These are phyloP conservation scores for Tolypocladium pustulatum DNA, from an alignment of 2,329 filamentous ascomycete species.

Conservation along the genomic window DNA sequence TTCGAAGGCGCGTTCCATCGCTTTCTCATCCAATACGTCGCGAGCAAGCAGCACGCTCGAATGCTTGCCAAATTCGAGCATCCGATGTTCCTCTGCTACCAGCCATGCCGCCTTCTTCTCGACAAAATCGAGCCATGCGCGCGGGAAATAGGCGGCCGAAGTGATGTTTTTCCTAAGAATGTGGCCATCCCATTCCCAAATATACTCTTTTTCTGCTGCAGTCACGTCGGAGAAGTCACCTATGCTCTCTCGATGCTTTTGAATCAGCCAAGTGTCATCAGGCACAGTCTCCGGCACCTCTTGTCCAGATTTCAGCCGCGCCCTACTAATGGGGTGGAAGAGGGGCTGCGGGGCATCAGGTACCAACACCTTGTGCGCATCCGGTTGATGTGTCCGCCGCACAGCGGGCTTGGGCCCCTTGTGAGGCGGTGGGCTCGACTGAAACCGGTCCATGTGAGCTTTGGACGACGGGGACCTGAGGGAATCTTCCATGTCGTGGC, in stretches of 20 bases:
- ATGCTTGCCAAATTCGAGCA: conserved; percentile 46
- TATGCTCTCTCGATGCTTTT: conserved; percentile 48
- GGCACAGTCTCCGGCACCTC: conserved; percentile 31
- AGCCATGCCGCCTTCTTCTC: conserved; percentile 41
- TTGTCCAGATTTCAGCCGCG: conserved; percentile 36
- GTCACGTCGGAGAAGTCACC: conserved; percentile 47
- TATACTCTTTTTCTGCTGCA: conserved; percentile 44
- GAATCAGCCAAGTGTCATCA: conserved; percentile 44
- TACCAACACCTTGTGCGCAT: conserved; percentile 25
- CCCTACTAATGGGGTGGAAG: conserved; percentile 48
- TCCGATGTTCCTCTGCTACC: conserved; percentile 32
- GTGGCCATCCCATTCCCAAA: conserved; percentile 47
- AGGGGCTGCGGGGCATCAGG: conserved; percentile 41
- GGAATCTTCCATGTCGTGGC: conserved; percentile 19
- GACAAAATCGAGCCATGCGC: conserved; percentile 41
- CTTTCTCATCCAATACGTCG: conserved; percentile 33
- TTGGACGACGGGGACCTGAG: conserved; percentile 13
- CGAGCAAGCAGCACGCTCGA: conserved; percentile 38
- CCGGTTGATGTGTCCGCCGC: conserved; percentile 9
- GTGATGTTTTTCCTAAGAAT: conserved; percentile 40
- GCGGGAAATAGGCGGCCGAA: conserved; percentile 40
- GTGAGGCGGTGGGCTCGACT: conserved; percentile 12
- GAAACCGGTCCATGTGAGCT: conserved; percentile 9
- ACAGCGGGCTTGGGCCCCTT: conserved; percentile 6
- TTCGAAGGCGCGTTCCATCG: conserved; percentile 29